Base-by-base conservation (phyloP, 2,329 filamentous ascomycete species). In the Alternaria hordeiaustralica region DNA sequence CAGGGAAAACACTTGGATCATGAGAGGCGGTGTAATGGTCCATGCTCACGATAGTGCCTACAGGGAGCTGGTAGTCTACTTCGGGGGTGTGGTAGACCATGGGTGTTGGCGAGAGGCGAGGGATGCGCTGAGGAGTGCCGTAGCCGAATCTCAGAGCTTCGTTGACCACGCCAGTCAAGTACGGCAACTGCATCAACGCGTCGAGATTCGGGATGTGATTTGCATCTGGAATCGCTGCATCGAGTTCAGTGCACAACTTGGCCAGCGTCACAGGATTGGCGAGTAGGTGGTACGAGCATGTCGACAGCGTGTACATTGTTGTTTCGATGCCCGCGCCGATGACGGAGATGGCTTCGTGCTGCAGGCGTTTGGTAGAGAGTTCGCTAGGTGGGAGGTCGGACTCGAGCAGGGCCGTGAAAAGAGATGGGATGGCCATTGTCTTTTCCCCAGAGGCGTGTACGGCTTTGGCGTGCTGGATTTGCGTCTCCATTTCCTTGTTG, bases 1-100 rank as follows among this genome's bases (percentile, higher is more conserved):
- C 43, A 0, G 70, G 68, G 36, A 73, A 78, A 13, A 79, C 54
- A 2, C 57, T 54, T n/a, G 65, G 23, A 61, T 78, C 59, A 41
- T 60, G 61, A 59, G 78, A 71, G 15, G 74, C 66, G n/a, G 70
- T 57, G 49, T 71, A 71, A 26, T 68, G 58, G 12, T 72, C 70
- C 73, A 77, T 74, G 50, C 71, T 69, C 13, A 80, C 69, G 1
- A 73, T 67, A 2, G 75, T 79, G 18, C 72, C 66, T 55, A 65
- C 23, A 6, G 71, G 71, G 15, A 75, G 68, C 9, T 54, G 41
- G 10, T 47, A 69, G 7, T 60, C 13, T 58, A 5, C 59, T n/a
- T 20, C 68, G 55, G 30, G 67, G 71, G 5, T 64, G 69, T 13
- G 61, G 60, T 11, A 73, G 58, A 20, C 75, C 69, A 18, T 59